These are phyloP conservation scores for Hansfordia pulvinata DNA, from an alignment of 2,329 filamentous ascomycete genomes.

Conservation along the genomic window DNA sequence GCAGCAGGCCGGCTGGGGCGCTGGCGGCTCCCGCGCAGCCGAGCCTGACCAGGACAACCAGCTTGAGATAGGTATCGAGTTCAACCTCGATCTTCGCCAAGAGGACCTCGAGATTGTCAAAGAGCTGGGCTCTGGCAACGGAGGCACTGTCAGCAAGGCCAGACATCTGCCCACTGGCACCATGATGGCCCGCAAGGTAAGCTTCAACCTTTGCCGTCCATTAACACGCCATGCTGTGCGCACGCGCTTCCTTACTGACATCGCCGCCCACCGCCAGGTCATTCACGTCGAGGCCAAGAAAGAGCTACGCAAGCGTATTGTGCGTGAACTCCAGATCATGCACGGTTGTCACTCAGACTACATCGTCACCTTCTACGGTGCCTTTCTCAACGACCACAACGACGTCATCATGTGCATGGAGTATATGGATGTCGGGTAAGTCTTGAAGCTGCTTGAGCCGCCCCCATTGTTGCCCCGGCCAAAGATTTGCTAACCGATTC, in stretches of 20 bases:
- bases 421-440: constrained; percentile 97
- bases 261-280: constrained; percentile 40
- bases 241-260: constrained; percentile 7
- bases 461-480: constrained; percentile 1
- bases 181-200: constrained; percentile 93
- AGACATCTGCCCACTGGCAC: constrained; percentile 89
- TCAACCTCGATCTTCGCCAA: constrained; percentile 80
- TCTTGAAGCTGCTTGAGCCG: constrained; percentile 12
- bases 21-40: constrained; percentile 27
- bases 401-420: constrained; percentile 99
- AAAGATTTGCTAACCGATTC: constrained; percentile 10
- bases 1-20: constrained; percentile 35
- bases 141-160: constrained; percentile 96
- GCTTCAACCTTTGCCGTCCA: no score
- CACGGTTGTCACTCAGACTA: constrained; percentile 94
- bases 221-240: constrained; percentile 1
- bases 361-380: constrained; percentile 96
- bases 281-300: constrained; percentile 98
- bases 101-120: constrained; percentile 89
- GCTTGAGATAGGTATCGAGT: constrained; percentile 93
- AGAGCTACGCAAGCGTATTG: constrained; percentile 91
- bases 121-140: constrained; percentile 91
- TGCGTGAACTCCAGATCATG: constrained; percentile 95
- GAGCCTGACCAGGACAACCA: constrained; percentile 43
- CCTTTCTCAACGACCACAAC: constrained; percentile 90